Percentiles rank a stretch among this genome's conserved stretches.
phyloP scores from a whole-genome alignment of 1,139 yeast species.

The Candida sanyaensis region DNA sequence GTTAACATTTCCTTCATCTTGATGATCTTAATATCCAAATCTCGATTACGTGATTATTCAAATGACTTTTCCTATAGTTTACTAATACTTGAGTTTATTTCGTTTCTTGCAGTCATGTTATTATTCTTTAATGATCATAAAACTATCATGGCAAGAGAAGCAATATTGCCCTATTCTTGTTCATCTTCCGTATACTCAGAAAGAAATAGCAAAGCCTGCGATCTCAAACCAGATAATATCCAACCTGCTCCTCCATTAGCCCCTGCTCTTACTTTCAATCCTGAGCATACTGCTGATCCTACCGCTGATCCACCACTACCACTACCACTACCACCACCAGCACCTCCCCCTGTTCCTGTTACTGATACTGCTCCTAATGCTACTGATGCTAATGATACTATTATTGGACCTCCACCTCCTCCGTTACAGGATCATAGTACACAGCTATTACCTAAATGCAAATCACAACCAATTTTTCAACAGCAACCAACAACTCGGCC shows the following conservation, averaged over 20 bases:
- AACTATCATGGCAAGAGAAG: conserved; percentile 5
- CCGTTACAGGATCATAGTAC: neutral
- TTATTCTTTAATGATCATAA: conserved; percentile 10
- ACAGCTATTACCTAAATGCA: neutral
- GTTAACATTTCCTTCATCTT: conserved; percentile 3
- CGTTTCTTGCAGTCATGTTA: conserved; percentile 7
- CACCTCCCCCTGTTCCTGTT: neutral
- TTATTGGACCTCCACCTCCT: too few relatives aligned
- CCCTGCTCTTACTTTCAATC: neutral
- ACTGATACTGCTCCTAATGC: too few relatives aligned
- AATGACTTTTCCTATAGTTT: conserved; percentile 4
- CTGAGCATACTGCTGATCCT: too few relatives aligned
- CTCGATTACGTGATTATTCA: neutral
- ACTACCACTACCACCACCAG: neutral
- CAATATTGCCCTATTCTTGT: conserved; percentile 2
- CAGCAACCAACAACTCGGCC: neutral
- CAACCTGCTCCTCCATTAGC: too few relatives aligned
- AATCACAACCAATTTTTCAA: neutral
- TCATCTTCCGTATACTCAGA: conserved; percentile 14
- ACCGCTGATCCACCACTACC: neutral
- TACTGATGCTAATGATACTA: too few relatives aligned
- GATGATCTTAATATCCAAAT: conserved; percentile 6
- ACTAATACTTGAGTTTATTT: conserved; percentile 12
- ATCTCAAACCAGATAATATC: conserved; percentile 1
- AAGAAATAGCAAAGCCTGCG: neutral